These are phyloP conservation scores for Rubia peregrina DNA, from an alignment of 305 asterid species.

Conservation along the genomic window DNA sequence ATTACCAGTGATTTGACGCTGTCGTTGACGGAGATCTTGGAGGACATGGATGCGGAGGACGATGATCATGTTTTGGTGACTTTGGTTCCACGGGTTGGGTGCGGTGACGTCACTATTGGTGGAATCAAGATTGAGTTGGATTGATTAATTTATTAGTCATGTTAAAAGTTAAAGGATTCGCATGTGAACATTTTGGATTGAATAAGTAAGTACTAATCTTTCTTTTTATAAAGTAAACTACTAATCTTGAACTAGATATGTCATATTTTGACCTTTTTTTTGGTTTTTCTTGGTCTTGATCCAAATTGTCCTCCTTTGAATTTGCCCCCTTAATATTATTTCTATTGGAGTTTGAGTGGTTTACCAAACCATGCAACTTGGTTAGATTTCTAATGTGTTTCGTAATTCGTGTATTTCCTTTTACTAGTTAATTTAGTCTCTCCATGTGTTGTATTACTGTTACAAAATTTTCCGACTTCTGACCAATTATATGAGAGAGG, in stretches of 20 bases:
- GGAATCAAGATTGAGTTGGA: slow-evolving; percentile 62
- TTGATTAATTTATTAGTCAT: background rate
- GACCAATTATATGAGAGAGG: too few relatives aligned
- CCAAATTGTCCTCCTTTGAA: background rate
- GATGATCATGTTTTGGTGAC: slow-evolving; percentile 64
- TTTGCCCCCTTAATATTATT: background rate
- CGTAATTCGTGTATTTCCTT: background rate
- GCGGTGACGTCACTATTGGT: slow-evolving; percentile 37
- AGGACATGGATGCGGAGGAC: slow-evolving; percentile 62
- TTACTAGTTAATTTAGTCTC: background rate
- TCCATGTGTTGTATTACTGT: too few relatives aligned
- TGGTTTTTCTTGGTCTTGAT: background rate
- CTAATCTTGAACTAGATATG: background rate
- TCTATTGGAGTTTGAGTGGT: background rate
- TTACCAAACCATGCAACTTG: background rate
- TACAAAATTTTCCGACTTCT: too few relatives aligned
- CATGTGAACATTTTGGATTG: background rate
- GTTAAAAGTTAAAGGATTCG: background rate
- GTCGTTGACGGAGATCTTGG: slow-evolving; percentile 53
- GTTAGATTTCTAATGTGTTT: background rate
- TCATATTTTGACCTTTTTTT: background rate
- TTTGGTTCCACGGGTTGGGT: slow-evolving; percentile 50
- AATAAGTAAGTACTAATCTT: background rate
- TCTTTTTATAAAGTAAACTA: background rate
- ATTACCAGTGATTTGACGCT: slow-evolving; percentile 45